Base-by-base conservation (phyloP, 495 filamentous ascomycete species). In the Pseudotulostoma volvatum region DNA sequence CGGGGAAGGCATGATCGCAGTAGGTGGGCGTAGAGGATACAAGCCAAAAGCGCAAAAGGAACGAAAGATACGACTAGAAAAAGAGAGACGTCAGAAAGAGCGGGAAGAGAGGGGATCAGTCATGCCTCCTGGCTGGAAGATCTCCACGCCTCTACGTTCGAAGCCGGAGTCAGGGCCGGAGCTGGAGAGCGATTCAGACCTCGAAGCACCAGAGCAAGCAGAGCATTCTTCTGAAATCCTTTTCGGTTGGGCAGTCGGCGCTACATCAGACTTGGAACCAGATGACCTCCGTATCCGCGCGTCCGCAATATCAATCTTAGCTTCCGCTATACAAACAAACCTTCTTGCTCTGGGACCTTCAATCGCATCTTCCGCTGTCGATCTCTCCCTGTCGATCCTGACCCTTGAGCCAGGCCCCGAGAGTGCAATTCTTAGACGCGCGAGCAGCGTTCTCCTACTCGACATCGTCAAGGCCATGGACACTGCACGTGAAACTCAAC, bases 241-340 rank as follows among this genome's bases (percentile, higher is more conserved):
- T 1, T 58, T 66, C 3, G 79, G 79, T 3, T 93, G 85, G 85
- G 72, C 76, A 37, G 67, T 68, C 31, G 79, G 70, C 37, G 70
- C 74, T 1, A 67, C 71, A 0, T 39, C 49, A 3, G 60, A 65
- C 35, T 51, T 56, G 16, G 54, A 63, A 17, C 64, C 70, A 14
- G 85, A 93, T 46, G 84, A 93, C 48, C 61, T 88, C 1, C 68
- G 85, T 9, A 67, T 86, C 28, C 74, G 85, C 4, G 67, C 82
- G 7, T 90, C 83, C 0, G 83, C 84, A 2, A 55, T 93, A 1
- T 81, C 79, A 3, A 70, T 93, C 13, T 62, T 90, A 14, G 72
- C 73, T 0, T 63, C 60, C 0, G 73, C 73, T 0, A 59, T 86
- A 1, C 77, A 85, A 52, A 74, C 71, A 0, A 79, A 82, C 40